phyloP scores from a whole-genome alignment of 1,284 basidiomycete species.

The Leccinum pachyderme region DNA sequence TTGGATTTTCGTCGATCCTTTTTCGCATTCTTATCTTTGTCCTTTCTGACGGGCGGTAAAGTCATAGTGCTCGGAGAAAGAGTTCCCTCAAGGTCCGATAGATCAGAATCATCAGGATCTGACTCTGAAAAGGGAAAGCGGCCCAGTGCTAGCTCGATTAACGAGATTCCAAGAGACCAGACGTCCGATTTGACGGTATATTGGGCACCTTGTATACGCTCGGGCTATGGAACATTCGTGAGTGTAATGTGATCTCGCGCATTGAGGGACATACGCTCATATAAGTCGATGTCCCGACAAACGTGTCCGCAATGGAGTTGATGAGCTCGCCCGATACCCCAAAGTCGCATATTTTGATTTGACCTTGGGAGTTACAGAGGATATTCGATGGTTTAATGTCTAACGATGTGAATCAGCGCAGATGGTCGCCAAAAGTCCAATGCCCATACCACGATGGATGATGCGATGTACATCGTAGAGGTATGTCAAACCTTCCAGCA shows the following conservation, averaged over 20 bases:
- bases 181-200: constrained; percentile 98
- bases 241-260: constrained; percentile 7
- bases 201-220: constrained; percentile 96
- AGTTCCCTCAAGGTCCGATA: constrained; percentile 69
- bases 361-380: constrained; percentile 87
- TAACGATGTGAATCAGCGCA: constrained; percentile 34
- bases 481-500: constrained; percentile 94
- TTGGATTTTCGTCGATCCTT: constrained; percentile 67
- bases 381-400: constrained; percentile 99
- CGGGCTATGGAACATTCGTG: constrained; percentile 61
- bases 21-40: constrained; percentile 40
- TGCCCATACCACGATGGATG: constrained; percentile 88
- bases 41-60: constrained; percentile 30
- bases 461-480: constrained; percentile 99
- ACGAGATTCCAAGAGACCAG: constrained; percentile 93
- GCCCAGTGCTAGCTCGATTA: constrained; percentile 93
- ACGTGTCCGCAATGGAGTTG: constrained; percentile 98
- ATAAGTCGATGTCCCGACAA: constrained; percentile 97
- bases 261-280: constrained; percentile 82
- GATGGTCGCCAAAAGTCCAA: neutral
- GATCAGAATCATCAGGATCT: constrained; percentile 60
- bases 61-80: constrained; percentile 54
- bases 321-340: constrained; percentile 98
- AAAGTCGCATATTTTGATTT: constrained; percentile 99
- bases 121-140: constrained; percentile 87